Evolutionary conservation across 169 alveolate species (phyloP).

Genomic region (Amoebophrya sp.): DNA sequence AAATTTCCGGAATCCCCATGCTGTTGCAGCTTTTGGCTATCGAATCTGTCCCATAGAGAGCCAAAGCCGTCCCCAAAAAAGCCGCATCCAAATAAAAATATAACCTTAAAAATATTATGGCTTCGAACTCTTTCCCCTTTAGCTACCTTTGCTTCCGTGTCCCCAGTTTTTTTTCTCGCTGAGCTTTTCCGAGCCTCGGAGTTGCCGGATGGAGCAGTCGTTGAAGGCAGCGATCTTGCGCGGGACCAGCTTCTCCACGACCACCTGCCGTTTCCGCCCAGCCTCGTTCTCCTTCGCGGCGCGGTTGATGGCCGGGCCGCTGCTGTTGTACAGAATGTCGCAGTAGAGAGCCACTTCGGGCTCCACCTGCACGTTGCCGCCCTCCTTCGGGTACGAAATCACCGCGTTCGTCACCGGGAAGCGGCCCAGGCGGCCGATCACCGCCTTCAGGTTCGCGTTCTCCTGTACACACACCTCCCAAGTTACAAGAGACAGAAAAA

Average conservation of each 20-base stretch:
- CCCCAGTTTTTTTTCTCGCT: background rate
- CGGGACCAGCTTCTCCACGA: background rate
- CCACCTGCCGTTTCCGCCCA: background rate
- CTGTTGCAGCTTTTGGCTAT: no score
- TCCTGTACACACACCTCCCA: no score
- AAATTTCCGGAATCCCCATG: no score
- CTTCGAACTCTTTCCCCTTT: no score
- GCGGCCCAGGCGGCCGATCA: background rate
- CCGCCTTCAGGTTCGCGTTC: background rate
- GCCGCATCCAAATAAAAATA: no score
- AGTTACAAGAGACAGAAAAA: no score
- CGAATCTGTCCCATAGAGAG: no score
- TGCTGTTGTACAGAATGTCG: background rate
- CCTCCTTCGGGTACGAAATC: background rate
- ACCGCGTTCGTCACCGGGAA: background rate
- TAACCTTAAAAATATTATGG: no score
- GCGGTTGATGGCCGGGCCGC: background rate
- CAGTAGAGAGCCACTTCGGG: background rate
- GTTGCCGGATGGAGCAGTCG: background rate
- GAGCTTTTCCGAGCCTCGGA: background rate
- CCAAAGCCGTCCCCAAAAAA: no score
- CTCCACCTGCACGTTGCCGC: background rate
- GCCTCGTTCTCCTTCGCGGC: no score
- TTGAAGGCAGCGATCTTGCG: background rate
- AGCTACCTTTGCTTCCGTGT: background rate